Evolutionary conservation across 805 yeast species (phyloP), one percentile per base, ranked within the genome.

Genomic region (Nematodospora valgi): DNA sequence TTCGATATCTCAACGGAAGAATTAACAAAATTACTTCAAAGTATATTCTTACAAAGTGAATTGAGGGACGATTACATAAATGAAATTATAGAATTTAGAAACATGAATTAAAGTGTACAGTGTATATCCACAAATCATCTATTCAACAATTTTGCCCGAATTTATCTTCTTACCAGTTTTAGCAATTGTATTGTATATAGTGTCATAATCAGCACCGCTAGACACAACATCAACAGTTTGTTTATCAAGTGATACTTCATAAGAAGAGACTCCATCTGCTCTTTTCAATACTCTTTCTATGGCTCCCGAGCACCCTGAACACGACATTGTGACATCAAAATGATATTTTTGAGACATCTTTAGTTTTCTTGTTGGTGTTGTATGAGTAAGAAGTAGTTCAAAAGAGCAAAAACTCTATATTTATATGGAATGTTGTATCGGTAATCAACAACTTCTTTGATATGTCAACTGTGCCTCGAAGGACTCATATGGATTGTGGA

Each of bases 121-220:
- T 21, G 14, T 28, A 30, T 15, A 29, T 23, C 30, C 26, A 27
- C 21, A 28, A 16, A 17, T n/a, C n/a, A 11, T 15, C 37, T 59
- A 73, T 30, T 59, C 66, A 35, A 82, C 51, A 28, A 71, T 64
- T 49, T 72, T 72, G 9, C 96, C 95, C 20, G 71, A 68, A 30
- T 72, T 67, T 39, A 91, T 82, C 49, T 78, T 78, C 68, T 91
- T 91, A 23, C 98, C 98, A 1, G 98, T 88, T 70, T 91, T 91
- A 43, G 81, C 67, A 45, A 91, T 91, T 38, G 87, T 80, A 35
- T 72, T 80, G 37, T 81, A 69, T n/a, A 93, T 89, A 3, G 82
- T 75, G 33, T 89, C 94, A 54, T 84, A 87, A 34, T 76, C 72
- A 11, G 25, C 15, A 8, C 59, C 47, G 22, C 64, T 64, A 7